Conservation (phyloP, 129 eudicot species). For the Sambucus nigra region DNA sequence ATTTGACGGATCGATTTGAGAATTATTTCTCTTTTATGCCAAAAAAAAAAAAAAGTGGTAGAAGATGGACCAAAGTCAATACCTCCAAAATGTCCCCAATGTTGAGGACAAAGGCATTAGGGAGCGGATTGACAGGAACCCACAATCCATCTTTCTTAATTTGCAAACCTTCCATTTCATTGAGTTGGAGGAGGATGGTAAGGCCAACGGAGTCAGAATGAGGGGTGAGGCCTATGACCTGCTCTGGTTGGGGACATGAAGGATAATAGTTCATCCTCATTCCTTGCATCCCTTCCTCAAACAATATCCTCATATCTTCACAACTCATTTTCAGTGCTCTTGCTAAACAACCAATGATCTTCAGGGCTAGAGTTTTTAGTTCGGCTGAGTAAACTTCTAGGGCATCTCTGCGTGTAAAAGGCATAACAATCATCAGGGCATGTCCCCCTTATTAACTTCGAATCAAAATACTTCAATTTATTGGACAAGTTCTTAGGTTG, state of each 20-base stretch:
- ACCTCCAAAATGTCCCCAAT: conserved; percentile 34
- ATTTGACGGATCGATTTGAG: too few species aligned
- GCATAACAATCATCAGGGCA: too few species aligned
- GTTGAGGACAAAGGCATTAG: conserved; percentile 28
- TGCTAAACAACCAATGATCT: conserved; percentile 22
- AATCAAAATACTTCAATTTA: too few species aligned
- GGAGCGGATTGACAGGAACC: conserved; percentile 31
- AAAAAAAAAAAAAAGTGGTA: too few species aligned
- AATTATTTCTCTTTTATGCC: too few species aligned
- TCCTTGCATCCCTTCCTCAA: conserved; percentile 31
- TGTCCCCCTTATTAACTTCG: too few species aligned
- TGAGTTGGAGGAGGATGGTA: conserved; percentile 35
- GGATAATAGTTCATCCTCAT: conserved; percentile 42
- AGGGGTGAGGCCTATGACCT: conserved; percentile 34
- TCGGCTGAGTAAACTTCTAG: conserved; percentile 35
- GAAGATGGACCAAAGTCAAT: too few species aligned
- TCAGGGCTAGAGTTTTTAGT: conserved; percentile 18
- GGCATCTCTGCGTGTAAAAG: conserved; percentile 19
- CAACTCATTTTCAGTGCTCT: conserved; percentile 24
- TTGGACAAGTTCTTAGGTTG: too few species aligned
- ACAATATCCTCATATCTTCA: conserved; percentile 18
- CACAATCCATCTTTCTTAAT: conserved; percentile 27
- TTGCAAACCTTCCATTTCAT: conserved; percentile 35
- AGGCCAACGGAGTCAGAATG: conserved; percentile 29
- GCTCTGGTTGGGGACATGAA: conserved; percentile 45